Percentiles rank a stretch among this genome's conserved stretches.
Conservation (phyloP, 2,329 filamentous ascomycete genomes). For the Fusarium palustre region DNA sequence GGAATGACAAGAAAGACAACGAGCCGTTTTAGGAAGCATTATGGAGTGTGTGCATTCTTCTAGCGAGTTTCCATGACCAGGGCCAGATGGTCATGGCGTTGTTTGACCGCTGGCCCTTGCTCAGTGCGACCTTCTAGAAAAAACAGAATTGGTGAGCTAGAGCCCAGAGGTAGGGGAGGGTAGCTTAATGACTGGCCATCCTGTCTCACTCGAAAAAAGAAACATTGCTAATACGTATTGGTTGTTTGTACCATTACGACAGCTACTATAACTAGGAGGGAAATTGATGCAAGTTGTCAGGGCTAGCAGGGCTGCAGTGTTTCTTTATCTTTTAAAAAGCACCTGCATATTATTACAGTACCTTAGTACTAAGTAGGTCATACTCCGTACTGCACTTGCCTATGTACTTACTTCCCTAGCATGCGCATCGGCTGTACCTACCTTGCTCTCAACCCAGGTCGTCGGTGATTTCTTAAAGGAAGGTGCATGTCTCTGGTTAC, state of each 20-base stretch:
- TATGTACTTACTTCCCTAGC: not conserved
- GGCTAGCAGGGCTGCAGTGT: slow-evolving; percentile 24
- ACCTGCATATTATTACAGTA: slow-evolving; percentile 7
- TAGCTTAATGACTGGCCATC: not conserved
- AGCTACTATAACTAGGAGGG: not conserved
- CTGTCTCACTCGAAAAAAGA: slow-evolving; percentile 1
- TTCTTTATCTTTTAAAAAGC: not conserved
- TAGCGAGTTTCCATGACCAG: slow-evolving; percentile 47
- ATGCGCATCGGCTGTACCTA: not conserved
- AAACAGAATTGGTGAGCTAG: slow-evolving; percentile 1
- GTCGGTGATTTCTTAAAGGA: slow-evolving; percentile 13
- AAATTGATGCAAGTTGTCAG: slow-evolving; percentile 10
- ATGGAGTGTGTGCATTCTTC: slow-evolving; percentile 41
- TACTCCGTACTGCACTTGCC: not conserved
- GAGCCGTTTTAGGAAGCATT: slow-evolving; percentile 35
- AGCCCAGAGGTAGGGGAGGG: not conserved
- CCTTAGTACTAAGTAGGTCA: no score
- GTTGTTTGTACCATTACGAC: not conserved
- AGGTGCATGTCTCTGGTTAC: slow-evolving; percentile 11
- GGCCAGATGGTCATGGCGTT: slow-evolving; percentile 43
- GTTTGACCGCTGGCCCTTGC: slow-evolving; percentile 36
- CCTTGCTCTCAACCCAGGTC: not conserved
- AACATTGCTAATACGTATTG: not conserved
- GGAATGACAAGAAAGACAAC: not conserved
- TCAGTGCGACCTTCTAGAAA: slow-evolving; percentile 37